phyloP scores from a whole-genome alignment of 1,284 basidiomycete genomes.

The Cryptococcus sp. region DNA sequence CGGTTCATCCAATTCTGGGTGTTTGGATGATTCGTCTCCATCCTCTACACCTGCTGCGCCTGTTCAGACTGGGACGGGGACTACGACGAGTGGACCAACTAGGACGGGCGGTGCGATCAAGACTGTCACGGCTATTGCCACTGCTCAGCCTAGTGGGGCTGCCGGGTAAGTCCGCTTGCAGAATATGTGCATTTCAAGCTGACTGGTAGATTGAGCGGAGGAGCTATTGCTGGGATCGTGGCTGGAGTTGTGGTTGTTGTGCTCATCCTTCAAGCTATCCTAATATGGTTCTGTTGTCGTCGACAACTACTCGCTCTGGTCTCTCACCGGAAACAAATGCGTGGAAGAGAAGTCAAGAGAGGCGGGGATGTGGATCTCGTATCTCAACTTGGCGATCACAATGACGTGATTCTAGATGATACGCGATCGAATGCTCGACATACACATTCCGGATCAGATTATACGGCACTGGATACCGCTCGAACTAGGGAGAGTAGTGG shows the following conservation, averaged over 20 bases:
- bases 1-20: constrained; percentile 15
- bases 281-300: constrained; percentile 42
- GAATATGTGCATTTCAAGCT: background rate
- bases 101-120: constrained; percentile 19
- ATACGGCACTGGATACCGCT: constrained; percentile 8
- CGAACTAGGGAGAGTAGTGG: background rate
- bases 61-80: constrained; percentile 11
- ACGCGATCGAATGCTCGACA: background rate
- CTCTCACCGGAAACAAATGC: constrained; percentile 28
- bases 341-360: constrained; percentile 19
- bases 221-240: constrained; percentile 40
- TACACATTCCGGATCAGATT: constrained; percentile 9
- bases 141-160: constrained; percentile 13
- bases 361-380: constrained; percentile 21
- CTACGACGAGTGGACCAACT: constrained; percentile 9
- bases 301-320: constrained; percentile 25
- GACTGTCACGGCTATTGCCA: constrained; percentile 35
- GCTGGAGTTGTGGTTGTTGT: constrained; percentile 30
- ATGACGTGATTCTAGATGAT: background rate
- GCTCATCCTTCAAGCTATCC: constrained; percentile 23
- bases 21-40: constrained; percentile 29
- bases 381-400: background rate
- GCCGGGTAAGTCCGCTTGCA: constrained; percentile 16
- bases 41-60: constrained; percentile 24
- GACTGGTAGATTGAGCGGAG: constrained; percentile 21